Conservation (phyloP, 208 protist species). For the Herpetomonas muscarum region DNA sequence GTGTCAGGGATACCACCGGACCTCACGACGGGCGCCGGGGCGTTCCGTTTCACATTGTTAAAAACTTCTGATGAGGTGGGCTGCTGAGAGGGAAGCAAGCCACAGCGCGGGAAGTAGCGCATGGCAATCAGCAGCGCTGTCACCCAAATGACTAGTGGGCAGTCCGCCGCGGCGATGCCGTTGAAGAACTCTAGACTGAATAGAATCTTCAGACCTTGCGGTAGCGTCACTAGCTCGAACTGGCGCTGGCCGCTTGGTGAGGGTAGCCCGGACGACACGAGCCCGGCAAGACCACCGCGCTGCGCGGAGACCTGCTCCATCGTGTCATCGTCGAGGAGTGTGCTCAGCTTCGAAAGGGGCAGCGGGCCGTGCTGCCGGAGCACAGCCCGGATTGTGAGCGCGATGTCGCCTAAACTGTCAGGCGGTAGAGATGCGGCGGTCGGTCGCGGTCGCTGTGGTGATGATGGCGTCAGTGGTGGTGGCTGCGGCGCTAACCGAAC, state of each 20-base stretch:
- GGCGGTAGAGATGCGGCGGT: too few species aligned
- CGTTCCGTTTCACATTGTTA: neutral
- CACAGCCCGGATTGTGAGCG: neutral
- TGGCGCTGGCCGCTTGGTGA: constrained; percentile 5
- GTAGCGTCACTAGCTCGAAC: constrained; percentile 26
- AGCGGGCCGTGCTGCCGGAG: constrained; percentile 33
- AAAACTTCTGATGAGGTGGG: constrained; percentile 7
- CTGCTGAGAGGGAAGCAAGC: constrained; percentile 9
- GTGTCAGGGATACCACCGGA: neutral
- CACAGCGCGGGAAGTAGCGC: constrained; percentile 21
- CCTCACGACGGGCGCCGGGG: neutral
- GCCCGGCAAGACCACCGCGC: constrained; percentile 26
- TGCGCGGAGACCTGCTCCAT: constrained; percentile 34
- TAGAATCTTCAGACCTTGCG: constrained; percentile 35
- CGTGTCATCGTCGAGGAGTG: constrained; percentile 49
- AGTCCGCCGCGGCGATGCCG: neutral
- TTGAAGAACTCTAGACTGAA: neutral
- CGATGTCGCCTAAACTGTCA: neutral
- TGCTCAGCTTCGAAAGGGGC: constrained; percentile 55
- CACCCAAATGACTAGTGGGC: constrained; percentile 16
- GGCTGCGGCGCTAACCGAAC: too few species aligned
- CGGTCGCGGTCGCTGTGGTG: too few species aligned
- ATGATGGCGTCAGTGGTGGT: too few species aligned
- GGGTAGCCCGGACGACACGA: constrained; percentile 25
- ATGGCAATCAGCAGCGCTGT: constrained; percentile 34